A percentile compares a stretch with the other conserved stretches of the same genome.
phyloP scores from a whole-genome alignment of 306 rosid species.

The Mimosa pudica region DNA sequence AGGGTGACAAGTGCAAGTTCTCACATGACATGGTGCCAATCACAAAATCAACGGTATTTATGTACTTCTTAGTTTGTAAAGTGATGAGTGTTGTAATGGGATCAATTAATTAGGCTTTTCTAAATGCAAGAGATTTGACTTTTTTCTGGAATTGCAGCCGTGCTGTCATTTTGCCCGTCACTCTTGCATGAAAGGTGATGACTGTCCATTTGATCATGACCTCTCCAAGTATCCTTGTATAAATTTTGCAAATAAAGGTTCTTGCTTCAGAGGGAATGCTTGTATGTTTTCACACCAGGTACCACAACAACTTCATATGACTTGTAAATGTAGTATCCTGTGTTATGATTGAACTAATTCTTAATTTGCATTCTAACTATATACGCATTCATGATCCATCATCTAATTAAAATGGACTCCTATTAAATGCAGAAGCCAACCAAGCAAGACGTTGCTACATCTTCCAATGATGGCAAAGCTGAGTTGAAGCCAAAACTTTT shows the following conservation, averaged over 20 bases:
- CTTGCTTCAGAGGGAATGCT: conserved; percentile 66
- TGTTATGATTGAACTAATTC: not conserved
- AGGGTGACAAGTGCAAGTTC: conserved; percentile 87
- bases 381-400: not conserved
- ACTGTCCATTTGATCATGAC: conserved; percentile 86
- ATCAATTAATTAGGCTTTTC: conserved; percentile 6
- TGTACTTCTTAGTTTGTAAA: not conserved
- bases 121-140: conserved; percentile 1
- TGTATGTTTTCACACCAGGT: conserved; percentile 92
- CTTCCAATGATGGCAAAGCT: conserved; percentile 43
- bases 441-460: conserved; percentile 45
- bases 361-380: not conserved
- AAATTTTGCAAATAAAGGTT: conserved; percentile 60
- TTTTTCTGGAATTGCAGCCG: conserved; percentile 64
- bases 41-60: conserved; percentile 73
- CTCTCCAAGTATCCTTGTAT: conserved; percentile 84
- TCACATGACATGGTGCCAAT: conserved; percentile 75
- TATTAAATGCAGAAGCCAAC: conserved; percentile 48
- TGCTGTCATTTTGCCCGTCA: conserved; percentile 68
- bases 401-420: conserved; percentile 20
- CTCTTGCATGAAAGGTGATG: conserved; percentile 91
- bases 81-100: conserved; percentile 5
- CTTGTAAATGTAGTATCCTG: conserved; percentile 3
- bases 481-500: conserved; percentile 43
- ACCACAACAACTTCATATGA: conserved; percentile 27